These are phyloP conservation scores for Sporobolomyces roseus DNA, from an alignment of 768 basidiomycete genomes.

Conservation along the genomic window DNA sequence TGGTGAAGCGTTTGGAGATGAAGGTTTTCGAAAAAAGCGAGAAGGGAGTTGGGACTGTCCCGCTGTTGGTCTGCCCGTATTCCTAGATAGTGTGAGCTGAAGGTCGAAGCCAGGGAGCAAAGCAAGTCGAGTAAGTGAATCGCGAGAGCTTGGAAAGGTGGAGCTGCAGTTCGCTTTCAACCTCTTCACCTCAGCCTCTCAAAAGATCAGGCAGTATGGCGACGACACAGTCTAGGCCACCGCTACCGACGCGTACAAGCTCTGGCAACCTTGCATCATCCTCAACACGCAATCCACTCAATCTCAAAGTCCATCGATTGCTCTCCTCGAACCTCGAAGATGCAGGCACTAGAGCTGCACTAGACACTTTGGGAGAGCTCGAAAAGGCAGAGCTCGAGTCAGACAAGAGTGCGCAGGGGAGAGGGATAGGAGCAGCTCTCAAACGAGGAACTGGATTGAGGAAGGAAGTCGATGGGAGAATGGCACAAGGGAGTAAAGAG, in stretches of 20 bases:
- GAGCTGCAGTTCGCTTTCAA: neutral
- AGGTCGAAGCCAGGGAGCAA: no score
- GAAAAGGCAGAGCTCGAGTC: constrained; percentile 3
- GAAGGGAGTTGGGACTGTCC: no score
- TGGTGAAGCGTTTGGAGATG: no score
- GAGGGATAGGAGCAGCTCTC: constrained; percentile 55
- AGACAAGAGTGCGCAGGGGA: neutral
- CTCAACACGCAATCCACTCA: constrained; percentile 33
- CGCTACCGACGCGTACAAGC: neutral
- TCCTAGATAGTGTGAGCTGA: no score
- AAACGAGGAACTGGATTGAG: constrained; percentile 70
- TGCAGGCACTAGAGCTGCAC: constrained; percentile 33
- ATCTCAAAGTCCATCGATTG: constrained; percentile 41
- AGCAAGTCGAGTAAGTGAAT: no score
- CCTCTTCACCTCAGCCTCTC: neutral
- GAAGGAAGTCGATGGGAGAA: constrained; percentile 75
- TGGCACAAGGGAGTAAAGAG: constrained; percentile 73
- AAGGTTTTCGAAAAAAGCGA: no score
- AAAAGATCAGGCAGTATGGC: neutral
- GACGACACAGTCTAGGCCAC: neutral
- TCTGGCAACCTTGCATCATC: constrained; percentile 4
- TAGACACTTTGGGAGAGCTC: constrained; percentile 42
- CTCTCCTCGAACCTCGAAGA: constrained; percentile 43
- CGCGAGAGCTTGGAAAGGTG: neutral
- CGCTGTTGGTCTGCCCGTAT: no score